Evolutionary conservation across 2,329 filamentous ascomycete species (phyloP), one percentile per base, ranked within the genome.

Genomic region (Fusarium multiceps): DNA sequence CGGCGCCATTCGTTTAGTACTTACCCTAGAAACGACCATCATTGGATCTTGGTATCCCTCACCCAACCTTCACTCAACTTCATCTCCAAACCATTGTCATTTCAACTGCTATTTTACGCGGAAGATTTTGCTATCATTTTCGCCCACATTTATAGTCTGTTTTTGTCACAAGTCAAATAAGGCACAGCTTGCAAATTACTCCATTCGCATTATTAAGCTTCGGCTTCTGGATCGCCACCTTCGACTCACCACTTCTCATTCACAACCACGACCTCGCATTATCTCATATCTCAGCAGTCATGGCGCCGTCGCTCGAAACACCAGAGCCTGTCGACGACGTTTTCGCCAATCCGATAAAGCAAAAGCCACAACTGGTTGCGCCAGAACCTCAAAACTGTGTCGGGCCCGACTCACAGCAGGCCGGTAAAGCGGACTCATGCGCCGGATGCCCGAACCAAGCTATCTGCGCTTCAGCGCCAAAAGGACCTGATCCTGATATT

Each of bases 371-470:
- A 69, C 91, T 99, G 56, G 92, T 98, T 69, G 96, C 96, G 21
- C 95, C 96, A 42, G 94, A 98, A 78, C 95, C 95, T 83, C 94
- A 98, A 81, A 94, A 98, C 84, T 99, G 96, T 77, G 95, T 95
- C 5, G 96, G 96, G 1, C 96, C 93, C 6, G 92, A 95, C 77
- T 93, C 92, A 16, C 85, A 93, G 71, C 82, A 88, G 72, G 90
- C 90, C 59, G 90, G 90, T 67, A 85, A 85, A 63, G 88, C 88
- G 54, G 94, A 97, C 81, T 94, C 93, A 45, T 99, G 96, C 83
- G 93, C 91, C 49, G 94, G 94, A 56, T 99, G 96, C 77, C 96
- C 96, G 3, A 99, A 99, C 83, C 94, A 99, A 83, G 85, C 89
- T 49, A 97, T 99, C 75, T 99, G 96, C 84, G 94, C 95, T 20